These are phyloP conservation scores for Ailanthus altissimus DNA, from an alignment of 345 rosid species.

Conservation along the genomic window DNA sequence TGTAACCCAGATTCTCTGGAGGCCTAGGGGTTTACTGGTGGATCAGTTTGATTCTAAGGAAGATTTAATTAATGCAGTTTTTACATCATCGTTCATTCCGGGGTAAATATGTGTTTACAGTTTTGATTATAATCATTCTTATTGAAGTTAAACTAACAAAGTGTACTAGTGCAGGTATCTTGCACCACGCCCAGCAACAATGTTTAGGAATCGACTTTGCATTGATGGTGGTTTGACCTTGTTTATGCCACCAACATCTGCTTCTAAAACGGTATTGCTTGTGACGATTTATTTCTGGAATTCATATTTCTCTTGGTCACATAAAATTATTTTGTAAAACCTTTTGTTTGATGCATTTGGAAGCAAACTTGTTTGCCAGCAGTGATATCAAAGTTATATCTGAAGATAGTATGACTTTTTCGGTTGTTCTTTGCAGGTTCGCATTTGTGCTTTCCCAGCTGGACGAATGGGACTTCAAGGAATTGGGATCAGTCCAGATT, in stretches of 20 bases:
- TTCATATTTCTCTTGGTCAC: not conserved
- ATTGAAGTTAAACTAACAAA: constrained; percentile 24
- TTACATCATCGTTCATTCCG: constrained; percentile 90
- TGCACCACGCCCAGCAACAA: constrained; percentile 88
- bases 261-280: constrained; percentile 72
- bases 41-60: constrained; percentile 95
- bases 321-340: not conserved
- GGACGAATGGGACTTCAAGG: constrained; percentile 60
- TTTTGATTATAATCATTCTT: constrained; percentile 7
- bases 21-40: constrained; percentile 86
- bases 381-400: not conserved
- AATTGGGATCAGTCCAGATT: constrained; percentile 86
- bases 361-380: not conserved
- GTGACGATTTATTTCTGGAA: not conserved
- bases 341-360: not conserved
- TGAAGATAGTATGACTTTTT: not conserved
- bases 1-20: constrained; percentile 91
- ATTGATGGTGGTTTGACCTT: constrained; percentile 95
- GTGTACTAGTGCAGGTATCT: constrained; percentile 63
- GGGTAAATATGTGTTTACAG: constrained; percentile 48
- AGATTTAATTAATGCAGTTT: constrained; percentile 83
- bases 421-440: constrained; percentile 47
- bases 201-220: constrained; percentile 81
- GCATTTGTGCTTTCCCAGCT: constrained; percentile 87
- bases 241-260: constrained; percentile 96